phyloP scores from a whole-genome alignment of 2,329 filamentous ascomycete genomes.

The Cadophora malorum region DNA sequence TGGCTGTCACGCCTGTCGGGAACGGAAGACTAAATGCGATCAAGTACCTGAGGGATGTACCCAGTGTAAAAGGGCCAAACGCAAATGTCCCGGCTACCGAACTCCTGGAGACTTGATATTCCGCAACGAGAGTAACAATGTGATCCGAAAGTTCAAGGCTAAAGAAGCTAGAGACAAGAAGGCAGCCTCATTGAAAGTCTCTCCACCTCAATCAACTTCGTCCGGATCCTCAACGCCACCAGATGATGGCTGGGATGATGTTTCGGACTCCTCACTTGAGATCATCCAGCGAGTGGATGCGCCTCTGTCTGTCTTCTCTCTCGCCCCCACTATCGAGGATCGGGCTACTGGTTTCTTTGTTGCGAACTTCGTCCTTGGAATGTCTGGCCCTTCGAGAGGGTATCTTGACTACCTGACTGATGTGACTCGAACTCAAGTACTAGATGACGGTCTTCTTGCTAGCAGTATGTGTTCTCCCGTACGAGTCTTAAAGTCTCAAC shows the following conservation, averaged over 20 bases:
- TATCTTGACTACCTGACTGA: constrained; percentile 61
- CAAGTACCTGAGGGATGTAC: constrained; percentile 58
- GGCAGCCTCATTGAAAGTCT: constrained; percentile 13
- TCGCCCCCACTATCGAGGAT: constrained; percentile 43
- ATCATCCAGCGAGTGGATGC: constrained; percentile 45
- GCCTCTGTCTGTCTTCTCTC: constrained; percentile 41
- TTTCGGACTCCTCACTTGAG: constrained; percentile 28
- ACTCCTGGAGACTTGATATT: constrained; percentile 64
- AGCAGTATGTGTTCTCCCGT: constrained; percentile 44
- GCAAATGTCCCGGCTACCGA: constrained; percentile 61
- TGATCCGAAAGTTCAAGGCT: constrained; percentile 55
- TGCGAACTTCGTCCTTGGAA: constrained; percentile 45
- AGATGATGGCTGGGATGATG: neutral
- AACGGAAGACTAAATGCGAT: constrained; percentile 63
- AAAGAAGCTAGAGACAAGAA: constrained; percentile 40
- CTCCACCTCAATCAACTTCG: neutral
- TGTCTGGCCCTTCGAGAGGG: constrained; percentile 51
- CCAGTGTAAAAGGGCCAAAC: constrained; percentile 60
- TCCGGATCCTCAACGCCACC: constrained; percentile 9
- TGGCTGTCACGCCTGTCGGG: constrained; percentile 61
- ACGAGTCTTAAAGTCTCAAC: neutral
- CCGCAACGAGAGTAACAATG: constrained; percentile 61
- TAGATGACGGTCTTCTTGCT: constrained; percentile 54
- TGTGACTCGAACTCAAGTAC: constrained; percentile 49
- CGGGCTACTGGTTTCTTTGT: constrained; percentile 39